Evolutionary conservation across 164 flowering plant species (phyloP).

Genomic region (Umbellularia californica): DNA sequence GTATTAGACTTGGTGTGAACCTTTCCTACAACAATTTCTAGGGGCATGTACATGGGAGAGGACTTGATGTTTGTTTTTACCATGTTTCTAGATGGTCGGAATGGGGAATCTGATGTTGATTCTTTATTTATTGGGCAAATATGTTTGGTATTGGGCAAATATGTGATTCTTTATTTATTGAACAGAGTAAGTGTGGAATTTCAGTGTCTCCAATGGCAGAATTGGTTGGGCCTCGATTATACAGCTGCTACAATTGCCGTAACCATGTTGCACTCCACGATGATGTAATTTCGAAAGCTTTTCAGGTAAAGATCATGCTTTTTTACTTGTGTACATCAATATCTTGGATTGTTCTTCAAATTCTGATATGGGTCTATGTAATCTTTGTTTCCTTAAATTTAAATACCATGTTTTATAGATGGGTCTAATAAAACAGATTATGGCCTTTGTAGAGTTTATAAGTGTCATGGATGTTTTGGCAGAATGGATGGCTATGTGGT

Average conservation of each 20-base stretch:
- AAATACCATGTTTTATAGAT: background rate
- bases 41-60: too few relatives aligned
- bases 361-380: background rate
- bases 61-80: too few relatives aligned
- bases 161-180: background rate
- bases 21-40: too few relatives aligned
- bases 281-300: constrained; percentile 64
- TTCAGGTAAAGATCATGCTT: constrained; percentile 47
- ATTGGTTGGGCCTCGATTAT: constrained; percentile 51
- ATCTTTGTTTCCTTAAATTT: background rate
- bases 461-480: too few relatives aligned
- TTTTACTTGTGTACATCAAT: constrained; percentile 19
- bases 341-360: background rate
- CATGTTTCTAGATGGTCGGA: too few relatives aligned
- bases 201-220: constrained; percentile 46
- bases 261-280: constrained; percentile 72
- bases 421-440: too few relatives aligned
- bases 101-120: too few relatives aligned
- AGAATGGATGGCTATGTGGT: too few relatives aligned
- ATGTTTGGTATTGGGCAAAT: background rate
- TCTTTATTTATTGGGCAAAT: too few relatives aligned
- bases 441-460: background rate
- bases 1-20: too few relatives aligned
- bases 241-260: constrained; percentile 65
- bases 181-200: constrained; percentile 1